phyloP scores from a whole-genome alignment of 805 yeast genomes.

The Candida quercuum region DNA sequence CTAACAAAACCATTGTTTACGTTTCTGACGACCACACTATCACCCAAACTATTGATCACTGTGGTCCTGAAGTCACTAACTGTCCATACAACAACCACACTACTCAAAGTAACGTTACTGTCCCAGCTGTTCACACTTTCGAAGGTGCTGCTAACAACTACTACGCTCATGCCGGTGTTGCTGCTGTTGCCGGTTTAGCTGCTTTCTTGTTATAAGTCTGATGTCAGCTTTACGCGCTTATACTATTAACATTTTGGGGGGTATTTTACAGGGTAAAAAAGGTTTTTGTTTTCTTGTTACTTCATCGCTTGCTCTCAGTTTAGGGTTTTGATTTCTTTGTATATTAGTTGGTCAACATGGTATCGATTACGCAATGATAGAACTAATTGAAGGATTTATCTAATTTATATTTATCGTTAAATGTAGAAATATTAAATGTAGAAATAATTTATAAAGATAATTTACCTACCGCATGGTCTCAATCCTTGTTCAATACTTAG shows the following conservation, averaged over 20 bases:
- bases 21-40: slow-evolving; percentile 9
- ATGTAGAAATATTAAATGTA: too few relatives aligned
- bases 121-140: slow-evolving; percentile 21
- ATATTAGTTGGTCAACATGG: too few relatives aligned
- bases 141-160: slow-evolving; percentile 24
- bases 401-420: too few relatives aligned
- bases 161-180: slow-evolving; percentile 25
- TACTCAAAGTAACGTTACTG: slow-evolving; percentile 16
- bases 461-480: too few relatives aligned
- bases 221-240: neutral
- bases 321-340: too few relatives aligned
- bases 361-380: too few relatives aligned
- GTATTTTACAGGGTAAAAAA: neutral
- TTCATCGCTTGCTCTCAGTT: too few relatives aligned
- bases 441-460: too few relatives aligned
- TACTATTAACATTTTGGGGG: neutral
- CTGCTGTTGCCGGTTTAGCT: slow-evolving; percentile 25
- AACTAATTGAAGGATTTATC: too few relatives aligned
- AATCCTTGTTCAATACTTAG: too few relatives aligned
- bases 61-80: slow-evolving; percentile 13
- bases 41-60: slow-evolving; percentile 8
- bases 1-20: slow-evolving; percentile 12
- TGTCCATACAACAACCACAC: slow-evolving; percentile 8
- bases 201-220: slow-evolving; percentile 24
- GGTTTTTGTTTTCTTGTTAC: neutral